These are phyloP conservation scores for Ophiocordyceps polyrhachis-furcata DNA, from an alignment of 2,329 filamentous ascomycete species.

Conservation along the genomic window DNA sequence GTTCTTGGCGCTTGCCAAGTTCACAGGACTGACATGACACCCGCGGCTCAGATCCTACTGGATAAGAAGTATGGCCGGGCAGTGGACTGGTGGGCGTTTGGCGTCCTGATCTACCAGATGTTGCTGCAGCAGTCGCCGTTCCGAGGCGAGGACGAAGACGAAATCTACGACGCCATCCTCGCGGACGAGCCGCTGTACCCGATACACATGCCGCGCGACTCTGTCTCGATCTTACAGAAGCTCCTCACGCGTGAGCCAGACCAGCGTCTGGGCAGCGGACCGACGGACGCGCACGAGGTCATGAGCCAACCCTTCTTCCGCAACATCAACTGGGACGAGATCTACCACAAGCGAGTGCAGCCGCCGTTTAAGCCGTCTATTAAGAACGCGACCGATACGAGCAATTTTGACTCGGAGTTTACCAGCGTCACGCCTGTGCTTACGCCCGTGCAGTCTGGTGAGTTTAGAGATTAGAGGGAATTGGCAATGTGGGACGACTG, in stretches of 20 bases:
- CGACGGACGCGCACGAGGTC: slow-evolving; percentile 93
- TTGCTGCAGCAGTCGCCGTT: slow-evolving; percentile 96
- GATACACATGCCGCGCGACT: slow-evolving; percentile 96
- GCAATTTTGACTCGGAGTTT: slow-evolving; percentile 97
- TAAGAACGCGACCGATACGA: slow-evolving; percentile 89
- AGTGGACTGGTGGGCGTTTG: slow-evolving; percentile 99
- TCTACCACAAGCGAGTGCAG: slow-evolving; percentile 83
- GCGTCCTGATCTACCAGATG: slow-evolving; percentile 98
- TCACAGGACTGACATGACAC: background rate
- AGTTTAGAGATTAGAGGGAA: slow-evolving; percentile 16
- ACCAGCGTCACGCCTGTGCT: slow-evolving; percentile 95
- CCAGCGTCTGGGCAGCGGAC: slow-evolving; percentile 76
- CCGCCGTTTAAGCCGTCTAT: slow-evolving; percentile 84
- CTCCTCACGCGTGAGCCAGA: slow-evolving; percentile 90
- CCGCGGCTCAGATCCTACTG: slow-evolving; percentile 52
- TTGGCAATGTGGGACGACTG: background rate
- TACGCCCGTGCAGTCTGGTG: slow-evolving; percentile 93
- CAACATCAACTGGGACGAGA: slow-evolving; percentile 96
- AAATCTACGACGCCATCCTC: slow-evolving; percentile 97
- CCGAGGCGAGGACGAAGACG: slow-evolving; percentile 95
- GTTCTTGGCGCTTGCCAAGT: background rate
- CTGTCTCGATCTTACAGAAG: slow-evolving; percentile 94
- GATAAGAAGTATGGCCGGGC: slow-evolving; percentile 97
- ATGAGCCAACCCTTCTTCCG: slow-evolving; percentile 99
- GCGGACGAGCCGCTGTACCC: slow-evolving; percentile 95